These are phyloP conservation scores for Podospora appendiculata DNA, from an alignment of 495 filamentous ascomycete genomes.

Conservation along the genomic window DNA sequence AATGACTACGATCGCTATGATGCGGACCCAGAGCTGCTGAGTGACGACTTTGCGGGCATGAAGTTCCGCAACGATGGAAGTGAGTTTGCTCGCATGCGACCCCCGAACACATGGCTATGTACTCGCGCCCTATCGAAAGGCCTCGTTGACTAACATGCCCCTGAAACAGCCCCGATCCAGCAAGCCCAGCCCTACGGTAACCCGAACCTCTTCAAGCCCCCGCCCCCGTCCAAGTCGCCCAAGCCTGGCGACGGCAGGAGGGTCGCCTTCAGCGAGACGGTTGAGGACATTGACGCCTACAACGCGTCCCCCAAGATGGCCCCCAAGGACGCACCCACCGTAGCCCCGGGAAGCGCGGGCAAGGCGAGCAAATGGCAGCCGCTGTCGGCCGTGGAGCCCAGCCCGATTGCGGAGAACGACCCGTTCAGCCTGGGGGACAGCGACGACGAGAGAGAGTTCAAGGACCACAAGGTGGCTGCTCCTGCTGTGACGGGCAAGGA, in stretches of 20 bases:
- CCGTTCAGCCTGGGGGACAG: constrained; percentile 95
- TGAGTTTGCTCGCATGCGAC: constrained; percentile 38
- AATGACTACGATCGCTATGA: constrained; percentile 86
- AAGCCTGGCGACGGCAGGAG: constrained; percentile 54
- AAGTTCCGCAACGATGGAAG: constrained; percentile 66
- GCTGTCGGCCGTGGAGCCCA: constrained; percentile 76
- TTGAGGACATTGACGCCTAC: constrained; percentile 78
- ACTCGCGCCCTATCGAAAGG: too few relatives aligned
- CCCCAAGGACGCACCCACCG: constrained; percentile 15
- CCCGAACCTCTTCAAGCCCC: constrained; percentile 72
- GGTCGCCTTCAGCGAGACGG: constrained; percentile 69
- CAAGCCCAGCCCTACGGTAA: constrained; percentile 59
- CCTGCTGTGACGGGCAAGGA: constrained; percentile 21
- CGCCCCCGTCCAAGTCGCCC: constrained; percentile 50
- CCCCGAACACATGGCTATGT: too few relatives aligned
- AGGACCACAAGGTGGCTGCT: constrained; percentile 14
- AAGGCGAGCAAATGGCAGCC: constrained; percentile 97
- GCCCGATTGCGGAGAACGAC: constrained; percentile 82
- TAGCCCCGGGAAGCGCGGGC: constrained; percentile 26
- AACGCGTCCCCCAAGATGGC: constrained; percentile 48
- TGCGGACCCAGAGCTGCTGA: constrained; percentile 84
- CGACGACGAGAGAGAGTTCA: constrained; percentile 76
- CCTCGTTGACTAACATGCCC: too few relatives aligned
- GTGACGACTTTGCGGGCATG: constrained; percentile 86
- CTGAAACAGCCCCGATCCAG: constrained; percentile 20